These are phyloP conservation scores for Clarireedia homoeocarpa DNA, from an alignment of 2,329 filamentous ascomycete species.

Conservation along the genomic window DNA sequence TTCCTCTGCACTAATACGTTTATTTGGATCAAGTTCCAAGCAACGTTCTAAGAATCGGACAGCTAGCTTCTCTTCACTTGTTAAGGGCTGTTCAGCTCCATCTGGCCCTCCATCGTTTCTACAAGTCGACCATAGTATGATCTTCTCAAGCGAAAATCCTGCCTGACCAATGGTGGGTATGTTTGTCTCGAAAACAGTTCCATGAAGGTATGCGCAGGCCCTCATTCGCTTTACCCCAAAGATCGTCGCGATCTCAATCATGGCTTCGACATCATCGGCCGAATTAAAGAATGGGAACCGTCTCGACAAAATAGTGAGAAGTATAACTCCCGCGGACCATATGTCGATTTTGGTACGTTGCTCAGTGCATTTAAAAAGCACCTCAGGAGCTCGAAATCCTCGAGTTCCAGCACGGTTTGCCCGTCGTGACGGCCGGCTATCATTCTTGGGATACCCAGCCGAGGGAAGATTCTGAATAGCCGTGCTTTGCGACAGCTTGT, in stretches of 20 bases:
- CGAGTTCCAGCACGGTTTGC: slow-evolving; percentile 92
- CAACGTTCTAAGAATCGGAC: slow-evolving; percentile 64
- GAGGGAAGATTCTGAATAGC: slow-evolving; percentile 47
- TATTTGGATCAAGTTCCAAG: slow-evolving; percentile 68
- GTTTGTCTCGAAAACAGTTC: slow-evolving; percentile 84
- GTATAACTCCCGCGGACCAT: slow-evolving; percentile 94
- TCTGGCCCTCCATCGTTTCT: slow-evolving; percentile 54
- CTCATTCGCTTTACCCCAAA: slow-evolving; percentile 85
- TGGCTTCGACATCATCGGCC: slow-evolving; percentile 93
- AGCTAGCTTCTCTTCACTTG: slow-evolving; percentile 62
- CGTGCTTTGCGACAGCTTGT: slow-evolving; percentile 50
- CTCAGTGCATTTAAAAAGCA: slow-evolving; percentile 92
- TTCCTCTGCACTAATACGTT: slow-evolving; percentile 66
- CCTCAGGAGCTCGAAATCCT: slow-evolving; percentile 92
- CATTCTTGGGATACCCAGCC: slow-evolving; percentile 76
- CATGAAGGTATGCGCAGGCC: slow-evolving; percentile 72
- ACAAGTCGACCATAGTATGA: slow-evolving; percentile 90
- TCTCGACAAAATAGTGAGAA: slow-evolving; percentile 86
- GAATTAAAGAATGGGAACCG: slow-evolving; percentile 99
- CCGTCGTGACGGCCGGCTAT: slow-evolving; percentile 77
- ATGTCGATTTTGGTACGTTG: slow-evolving; percentile 93
- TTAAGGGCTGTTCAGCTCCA: slow-evolving; percentile 42
- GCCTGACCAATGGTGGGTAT: slow-evolving; percentile 83
- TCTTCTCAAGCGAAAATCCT: slow-evolving; percentile 85
- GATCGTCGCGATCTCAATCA: slow-evolving; percentile 95